These are phyloP conservation scores for Erythrophleum fordii DNA, from an alignment of 306 rosid genomes.

Conservation along the genomic window DNA sequence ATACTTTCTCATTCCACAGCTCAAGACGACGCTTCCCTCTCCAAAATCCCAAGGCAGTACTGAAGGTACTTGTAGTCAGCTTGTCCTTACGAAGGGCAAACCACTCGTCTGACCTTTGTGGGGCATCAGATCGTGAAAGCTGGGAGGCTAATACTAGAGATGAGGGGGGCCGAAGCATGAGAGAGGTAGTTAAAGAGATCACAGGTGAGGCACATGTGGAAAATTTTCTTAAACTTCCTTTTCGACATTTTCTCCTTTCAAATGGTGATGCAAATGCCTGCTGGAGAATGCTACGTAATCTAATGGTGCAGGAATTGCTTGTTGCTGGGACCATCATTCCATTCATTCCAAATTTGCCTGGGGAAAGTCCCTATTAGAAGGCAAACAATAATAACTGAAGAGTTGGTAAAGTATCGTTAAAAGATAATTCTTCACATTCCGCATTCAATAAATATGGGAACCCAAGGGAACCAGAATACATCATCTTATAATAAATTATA, in stretches of 20 bases:
- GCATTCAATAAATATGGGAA: constrained; percentile 19
- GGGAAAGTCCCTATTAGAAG: constrained; percentile 44
- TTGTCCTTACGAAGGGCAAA: constrained; percentile 92
- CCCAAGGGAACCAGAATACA: background rate
- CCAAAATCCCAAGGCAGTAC: constrained; percentile 96
- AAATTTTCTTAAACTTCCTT: constrained; percentile 38
- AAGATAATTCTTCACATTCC: background rate
- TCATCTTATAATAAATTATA: constrained; percentile 7
- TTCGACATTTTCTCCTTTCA: constrained; percentile 39
- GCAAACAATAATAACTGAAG: constrained; percentile 40
- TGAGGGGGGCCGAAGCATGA: constrained; percentile 46
- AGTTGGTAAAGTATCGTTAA: background rate
- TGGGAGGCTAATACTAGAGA: constrained; percentile 52
- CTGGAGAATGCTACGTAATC: constrained; percentile 45
- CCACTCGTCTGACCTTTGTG: constrained; percentile 95
- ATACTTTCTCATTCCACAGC: constrained; percentile 91
- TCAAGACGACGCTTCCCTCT: constrained; percentile 77
- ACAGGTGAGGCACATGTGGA: constrained; percentile 42
- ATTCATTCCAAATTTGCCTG: constrained; percentile 31
- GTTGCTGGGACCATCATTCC: constrained; percentile 49
- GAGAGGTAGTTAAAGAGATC: constrained; percentile 36
- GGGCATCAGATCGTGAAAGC: constrained; percentile 51
- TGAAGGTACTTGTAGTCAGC: constrained; percentile 91
- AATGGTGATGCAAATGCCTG: constrained; percentile 42
- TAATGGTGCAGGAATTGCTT: constrained; percentile 48